A percentile compares a stretch with the other conserved stretches of the same genome.
Conservation (phyloP, 2,329 filamentous ascomycete genomes). For the Colletotrichum lentis region DNA sequence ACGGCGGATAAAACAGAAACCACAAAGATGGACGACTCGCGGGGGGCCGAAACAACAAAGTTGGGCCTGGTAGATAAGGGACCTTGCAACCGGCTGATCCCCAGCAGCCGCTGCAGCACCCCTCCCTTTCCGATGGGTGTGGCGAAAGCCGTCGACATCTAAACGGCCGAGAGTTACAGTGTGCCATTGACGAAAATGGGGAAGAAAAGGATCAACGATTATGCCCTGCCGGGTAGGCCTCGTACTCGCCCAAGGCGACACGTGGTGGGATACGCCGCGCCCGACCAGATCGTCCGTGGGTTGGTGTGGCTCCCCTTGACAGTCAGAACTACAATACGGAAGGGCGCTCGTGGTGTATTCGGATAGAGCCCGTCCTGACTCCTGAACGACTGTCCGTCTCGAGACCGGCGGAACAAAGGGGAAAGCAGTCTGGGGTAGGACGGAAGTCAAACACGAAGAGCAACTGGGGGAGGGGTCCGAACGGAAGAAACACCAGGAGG, state of each 20-base stretch:
- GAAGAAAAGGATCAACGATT: too few relatives aligned
- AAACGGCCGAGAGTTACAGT: not conserved
- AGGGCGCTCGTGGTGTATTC: not conserved
- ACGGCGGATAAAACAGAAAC: not conserved
- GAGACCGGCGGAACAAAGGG: not conserved
- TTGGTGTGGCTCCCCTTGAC: not conserved
- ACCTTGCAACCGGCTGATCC: not conserved
- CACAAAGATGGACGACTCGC: not conserved
- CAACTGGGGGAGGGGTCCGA: not conserved
- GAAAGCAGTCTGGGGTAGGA: not conserved
- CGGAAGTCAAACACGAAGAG: not conserved
- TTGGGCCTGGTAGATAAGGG: not conserved
- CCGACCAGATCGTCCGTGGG: not conserved
- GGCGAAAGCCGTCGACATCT: not conserved
- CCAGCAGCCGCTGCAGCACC: not conserved
- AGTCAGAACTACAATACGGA: too few relatives aligned
- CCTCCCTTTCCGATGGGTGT: not conserved
- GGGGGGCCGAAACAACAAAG: not conserved
- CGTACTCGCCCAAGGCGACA: not conserved
- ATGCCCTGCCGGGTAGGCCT: not conserved
- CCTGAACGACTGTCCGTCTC: not conserved
- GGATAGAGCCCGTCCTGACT: too few relatives aligned
- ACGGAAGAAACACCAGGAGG: not conserved
- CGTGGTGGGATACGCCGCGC: not conserved
- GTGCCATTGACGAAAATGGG: not conserved